Base-by-base conservation (phyloP, 78 protist genomes). In the Isochrysis galbana region DNA sequence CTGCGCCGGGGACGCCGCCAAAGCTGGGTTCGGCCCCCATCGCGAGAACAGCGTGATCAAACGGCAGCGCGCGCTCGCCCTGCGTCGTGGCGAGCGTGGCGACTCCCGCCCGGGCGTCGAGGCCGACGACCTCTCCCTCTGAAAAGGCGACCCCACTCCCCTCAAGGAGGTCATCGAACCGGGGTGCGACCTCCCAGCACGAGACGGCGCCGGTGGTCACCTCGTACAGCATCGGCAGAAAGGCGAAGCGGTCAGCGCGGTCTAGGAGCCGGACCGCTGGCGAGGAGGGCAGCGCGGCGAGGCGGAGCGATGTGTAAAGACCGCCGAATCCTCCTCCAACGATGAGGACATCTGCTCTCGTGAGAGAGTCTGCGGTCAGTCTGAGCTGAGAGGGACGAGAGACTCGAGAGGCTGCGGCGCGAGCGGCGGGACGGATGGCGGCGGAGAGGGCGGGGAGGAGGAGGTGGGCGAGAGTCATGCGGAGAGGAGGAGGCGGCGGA, bases 271-370 rank as follows among this genome's bases (percentile, higher is more conserved):
- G 34, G 17, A 77, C 21, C 86, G 44, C 22, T 10, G 29, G 34
- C 14, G 34, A 42, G 47, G 47, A 77, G 25, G 3, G 29, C 47
- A 77, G 29, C 23, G 0, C 21, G 23, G 34, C 22, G 34, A 77
- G 46, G 38, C 21, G 3, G 23, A 77, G 86, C 46, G 86, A 42
- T 0, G 86, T 39, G 46, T 77, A 34, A 29, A 77, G 86, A 17
- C 86, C 86, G 46, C 46, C 86, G 14, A 77, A 77, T 26, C 86
- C 86, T 42, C 86, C 86, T 26, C 86, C 86, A n/a, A 77, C 34
- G 29, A 77, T 23, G 14, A 4, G 5, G 7, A 77, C 29, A n/a
- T 70, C 80, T 1, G 34, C 29, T 3, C 80, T 17, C 10, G 44
- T 41, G 41, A 70, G 80, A 34, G 72, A 11, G 32, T 61, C 72